These are phyloP conservation scores for Diplocarpon mali DNA, from an alignment of 2,329 filamentous ascomycete genomes.

Conservation along the genomic window DNA sequence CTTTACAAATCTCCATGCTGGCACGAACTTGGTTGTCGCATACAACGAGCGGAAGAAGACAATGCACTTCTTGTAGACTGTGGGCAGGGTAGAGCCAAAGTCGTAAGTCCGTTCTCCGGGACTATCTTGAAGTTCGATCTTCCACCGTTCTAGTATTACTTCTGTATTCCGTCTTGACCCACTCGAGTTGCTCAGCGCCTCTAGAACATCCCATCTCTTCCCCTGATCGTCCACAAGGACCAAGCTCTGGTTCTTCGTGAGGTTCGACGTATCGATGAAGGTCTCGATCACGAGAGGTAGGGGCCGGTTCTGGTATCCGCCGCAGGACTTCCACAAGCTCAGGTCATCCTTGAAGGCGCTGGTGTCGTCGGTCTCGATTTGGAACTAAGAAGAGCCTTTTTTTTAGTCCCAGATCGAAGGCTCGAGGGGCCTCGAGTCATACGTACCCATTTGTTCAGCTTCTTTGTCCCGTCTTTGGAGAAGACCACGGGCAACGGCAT, in stretches of 20 bases:
- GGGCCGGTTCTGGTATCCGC: conserved; percentile 65
- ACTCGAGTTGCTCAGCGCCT: conserved; percentile 60
- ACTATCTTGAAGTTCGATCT: conserved; percentile 62
- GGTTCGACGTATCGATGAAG: conserved; percentile 67
- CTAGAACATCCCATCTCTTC: conserved; percentile 85
- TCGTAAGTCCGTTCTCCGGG: conserved; percentile 38
- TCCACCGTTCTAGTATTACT: conserved; percentile 86
- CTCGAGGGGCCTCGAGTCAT: not conserved
- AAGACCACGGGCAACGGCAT: conserved; percentile 50
- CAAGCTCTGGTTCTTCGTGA: conserved; percentile 76
- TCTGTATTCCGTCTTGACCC: conserved; percentile 49
- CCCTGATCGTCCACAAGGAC: conserved; percentile 81
- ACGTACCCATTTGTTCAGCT: conserved; percentile 79
- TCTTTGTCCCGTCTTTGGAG: conserved; percentile 45
- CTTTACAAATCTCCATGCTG: conserved; percentile 73
- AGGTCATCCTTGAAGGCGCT: conserved; percentile 78
- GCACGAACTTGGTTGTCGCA: conserved; percentile 69
- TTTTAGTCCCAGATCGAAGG: not conserved
- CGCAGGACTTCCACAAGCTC: conserved; percentile 68
- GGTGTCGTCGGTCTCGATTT: conserved; percentile 87
- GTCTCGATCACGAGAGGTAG: conserved; percentile 83
- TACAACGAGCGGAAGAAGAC: conserved; percentile 87
- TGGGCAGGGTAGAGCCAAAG: conserved; percentile 59
- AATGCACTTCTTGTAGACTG: conserved; percentile 94
- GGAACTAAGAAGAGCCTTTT: conserved; percentile 53